Percentiles rank a stretch among this genome's conserved stretches.
These are phyloP conservation scores for Epichloe gansuensis DNA, from an alignment of 2,329 filamentous ascomycete species.

Conservation along the genomic window DNA sequence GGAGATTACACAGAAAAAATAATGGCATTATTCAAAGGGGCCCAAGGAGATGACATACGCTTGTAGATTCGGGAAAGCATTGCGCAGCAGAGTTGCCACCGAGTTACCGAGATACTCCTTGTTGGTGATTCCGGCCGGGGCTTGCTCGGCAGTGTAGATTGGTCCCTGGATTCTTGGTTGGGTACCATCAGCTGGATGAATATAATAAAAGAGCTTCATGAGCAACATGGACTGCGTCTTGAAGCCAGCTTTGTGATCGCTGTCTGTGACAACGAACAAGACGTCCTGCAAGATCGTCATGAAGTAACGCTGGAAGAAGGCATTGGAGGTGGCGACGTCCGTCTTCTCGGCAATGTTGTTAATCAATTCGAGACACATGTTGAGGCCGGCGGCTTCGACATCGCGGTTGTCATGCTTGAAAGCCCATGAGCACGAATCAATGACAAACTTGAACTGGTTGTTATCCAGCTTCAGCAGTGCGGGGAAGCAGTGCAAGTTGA, in stretches of 20 bases:
- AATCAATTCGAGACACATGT: constrained; percentile 96
- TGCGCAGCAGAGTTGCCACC: constrained; percentile 70
- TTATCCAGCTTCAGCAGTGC: constrained; percentile 87
- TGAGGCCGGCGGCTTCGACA: constrained; percentile 88
- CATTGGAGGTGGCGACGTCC: constrained; percentile 71
- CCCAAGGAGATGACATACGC: constrained; percentile 43
- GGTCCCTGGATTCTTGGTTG: constrained; percentile 83
- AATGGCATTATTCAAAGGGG: not conserved
- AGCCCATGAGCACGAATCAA: constrained; percentile 99
- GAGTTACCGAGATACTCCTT: constrained; percentile 83
- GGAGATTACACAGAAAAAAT: not conserved
- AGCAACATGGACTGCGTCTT: constrained; percentile 93
- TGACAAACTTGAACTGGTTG: constrained; percentile 97
- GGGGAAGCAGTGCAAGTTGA: constrained; percentile 96
- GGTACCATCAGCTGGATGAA: constrained; percentile 56
- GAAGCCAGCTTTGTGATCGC: constrained; percentile 97
- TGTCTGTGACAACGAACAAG: constrained; percentile 95
- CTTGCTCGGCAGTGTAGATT: constrained; percentile 77
- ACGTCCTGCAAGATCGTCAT: constrained; percentile 92
- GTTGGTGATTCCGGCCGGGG: constrained; percentile 71
- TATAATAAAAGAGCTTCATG: constrained; percentile 91
- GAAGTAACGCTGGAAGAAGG: constrained; percentile 98
- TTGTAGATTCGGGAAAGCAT: constrained; percentile 87
- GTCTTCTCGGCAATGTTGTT: constrained; percentile 94
- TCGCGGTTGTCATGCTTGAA: constrained; percentile 99